Conservation (phyloP, 768 basidiomycete species). For the Hemileccinum impolitum region DNA sequence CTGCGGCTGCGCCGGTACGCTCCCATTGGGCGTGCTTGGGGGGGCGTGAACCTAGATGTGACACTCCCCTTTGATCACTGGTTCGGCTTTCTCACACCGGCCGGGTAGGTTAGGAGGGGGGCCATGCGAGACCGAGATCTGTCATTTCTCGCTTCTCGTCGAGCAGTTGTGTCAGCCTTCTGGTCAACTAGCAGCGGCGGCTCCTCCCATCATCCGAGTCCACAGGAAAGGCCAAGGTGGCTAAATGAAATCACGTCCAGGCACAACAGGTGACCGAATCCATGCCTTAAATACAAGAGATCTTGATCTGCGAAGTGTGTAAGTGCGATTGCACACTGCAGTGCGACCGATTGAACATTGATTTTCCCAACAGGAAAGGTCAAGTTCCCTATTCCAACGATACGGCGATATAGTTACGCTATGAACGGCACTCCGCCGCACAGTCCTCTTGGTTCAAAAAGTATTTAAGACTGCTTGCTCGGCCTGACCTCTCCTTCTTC, state of each 20-base stretch:
- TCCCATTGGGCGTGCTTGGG: slow-evolving; percentile 15
- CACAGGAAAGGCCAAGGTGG: slow-evolving; percentile 31
- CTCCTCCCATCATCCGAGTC: slow-evolving; percentile 20
- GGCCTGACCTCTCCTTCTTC: slow-evolving; percentile 5
- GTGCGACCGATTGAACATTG: slow-evolving; percentile 25
- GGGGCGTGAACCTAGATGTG: slow-evolving; percentile 8
- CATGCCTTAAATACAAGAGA: slow-evolving; percentile 34
- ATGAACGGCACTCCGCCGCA: slow-evolving; percentile 32
- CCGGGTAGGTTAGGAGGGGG: slow-evolving; percentile 3
- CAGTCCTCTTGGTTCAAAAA: slow-evolving; percentile 13
- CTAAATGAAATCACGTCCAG: slow-evolving; percentile 36
- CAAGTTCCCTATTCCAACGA: slow-evolving; percentile 31
- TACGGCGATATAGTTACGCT: slow-evolving; percentile 34
- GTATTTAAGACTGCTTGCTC: slow-evolving; percentile 24
- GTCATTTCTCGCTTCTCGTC: slow-evolving; percentile 24
- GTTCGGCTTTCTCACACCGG: slow-evolving; percentile 21
- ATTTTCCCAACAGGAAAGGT: slow-evolving; percentile 37
- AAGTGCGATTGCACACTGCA: slow-evolving; percentile 28
- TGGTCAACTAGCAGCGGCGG: slow-evolving; percentile 14
- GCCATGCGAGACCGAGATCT: slow-evolving; percentile 12
- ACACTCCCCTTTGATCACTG: slow-evolving; percentile 17
- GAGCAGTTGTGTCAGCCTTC: slow-evolving; percentile 21
- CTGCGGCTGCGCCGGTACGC: slow-evolving; percentile 4
- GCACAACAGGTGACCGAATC: slow-evolving; percentile 26
- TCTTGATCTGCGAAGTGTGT: slow-evolving; percentile 32